Evolutionary conservation across 2,329 filamentous ascomycete species (phyloP), one percentile per base, ranked within the genome.

Genomic region (Rutstroemia sp.): DNA sequence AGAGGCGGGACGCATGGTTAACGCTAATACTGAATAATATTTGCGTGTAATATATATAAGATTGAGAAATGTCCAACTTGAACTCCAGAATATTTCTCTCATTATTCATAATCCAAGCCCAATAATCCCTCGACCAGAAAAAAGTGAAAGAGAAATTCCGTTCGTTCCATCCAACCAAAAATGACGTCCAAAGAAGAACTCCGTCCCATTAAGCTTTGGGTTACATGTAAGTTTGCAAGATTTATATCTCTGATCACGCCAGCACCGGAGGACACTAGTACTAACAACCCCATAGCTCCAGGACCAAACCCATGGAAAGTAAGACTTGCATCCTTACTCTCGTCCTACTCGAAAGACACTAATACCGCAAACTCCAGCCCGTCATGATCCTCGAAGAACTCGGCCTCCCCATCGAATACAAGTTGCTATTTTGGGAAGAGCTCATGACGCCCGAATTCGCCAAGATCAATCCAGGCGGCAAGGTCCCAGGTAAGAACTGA

Each of bases 321-420:
- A 40, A 17, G 38, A 27, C 19, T 27, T 27, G 23, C 38, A 40
- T 40, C 10, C 38, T 40, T 14, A 5, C 12, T 40, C n/a, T 17
- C n/a, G 38, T 40, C 14, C n/a, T 17, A 10, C n/a, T 16, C 12
- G n/a, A 40, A 14, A 40, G n/a, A 17, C 14, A 40, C 38, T 40
- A 40, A 40, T 16, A 40, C 38, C 38, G n/a, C 38, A 5, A 14
- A 14, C n/a, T 16, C 38, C n/a, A 40, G 38, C 38, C 38, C 12
- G 67, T 68, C 56, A 71, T 78, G 54, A 56, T 78, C 45, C 67
- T 75, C 49, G 69, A 74, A 48, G 75, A 77, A 60, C 73, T 78
- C 40, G 57, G 58, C 4, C 23, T 78, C 19, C 69, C 71, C 4
- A 73, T 74, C 63, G 69, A 73, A 50, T 63, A 65, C 46, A 64